Base-by-base conservation (phyloP, 2,329 filamentous ascomycete genomes). In the Podosphaera leucotricha region DNA sequence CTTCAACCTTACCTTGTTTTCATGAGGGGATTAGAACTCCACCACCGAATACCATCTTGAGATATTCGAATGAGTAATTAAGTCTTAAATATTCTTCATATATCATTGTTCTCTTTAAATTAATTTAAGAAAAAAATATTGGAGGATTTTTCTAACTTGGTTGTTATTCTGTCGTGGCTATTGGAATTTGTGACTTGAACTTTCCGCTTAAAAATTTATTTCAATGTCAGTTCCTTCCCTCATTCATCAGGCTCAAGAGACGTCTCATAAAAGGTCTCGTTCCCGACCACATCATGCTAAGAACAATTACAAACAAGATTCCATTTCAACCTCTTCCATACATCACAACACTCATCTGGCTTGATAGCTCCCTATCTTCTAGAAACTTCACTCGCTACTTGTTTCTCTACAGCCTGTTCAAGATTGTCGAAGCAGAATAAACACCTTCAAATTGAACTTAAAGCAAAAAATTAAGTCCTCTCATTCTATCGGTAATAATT, bases 311-410 rank as follows among this genome's bases (percentile, higher is more conserved):
- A 33, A 33, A 33, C 46, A 50, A 47, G 46, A 51, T 48, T 50
- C 46, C 49, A 50, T 55, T 52, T 50, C 53, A 53, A 51, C 52
- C 51, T 54, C 54, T 54, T 35, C 41, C 19, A 43, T 43, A 43
- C 51, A 50, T 48, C 49, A 50, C 48, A 50, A 46, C 48, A 43
- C 21, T 45, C 49, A 54, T 56, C 54, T 57, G 54, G 56, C 57
- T 57, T 49, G 56, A 57, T 57, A 58, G 55, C 56, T 57, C 50
- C 49, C 54, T 57, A 58, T 58, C 56, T 55, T 56, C 52, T 53
- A 58, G 51, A 56, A 50, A 47, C 46, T 48, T 47, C 52, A 52
- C 51, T 57, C 55, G 54, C 56, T 57, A 54, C 50, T 48, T 45
- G 48, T 48, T 46, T 45, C 45, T 47, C 38, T 48, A 49, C 47